Percentiles rank a stretch among this genome's conserved stretches.
These are phyloP conservation scores for Rhodamnia argentea DNA, from an alignment of 345 rosid species.

Conservation along the genomic window DNA sequence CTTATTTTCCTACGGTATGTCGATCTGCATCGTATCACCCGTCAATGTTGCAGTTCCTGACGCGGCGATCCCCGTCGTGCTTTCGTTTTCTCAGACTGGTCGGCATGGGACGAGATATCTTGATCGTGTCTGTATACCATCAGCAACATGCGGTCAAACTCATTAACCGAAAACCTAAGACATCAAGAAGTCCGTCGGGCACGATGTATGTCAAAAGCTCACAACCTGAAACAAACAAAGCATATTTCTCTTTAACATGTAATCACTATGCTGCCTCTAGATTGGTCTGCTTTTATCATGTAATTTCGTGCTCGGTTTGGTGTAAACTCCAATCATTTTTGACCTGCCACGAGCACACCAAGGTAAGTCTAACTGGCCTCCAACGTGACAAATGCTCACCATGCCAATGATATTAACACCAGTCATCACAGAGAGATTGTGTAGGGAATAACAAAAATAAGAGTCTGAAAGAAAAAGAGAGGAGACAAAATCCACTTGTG, in stretches of 20 bases:
- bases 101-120: not conserved
- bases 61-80: not conserved
- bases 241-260: not conserved
- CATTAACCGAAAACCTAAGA: not conserved
- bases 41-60: not conserved
- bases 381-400: not conserved
- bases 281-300: not conserved
- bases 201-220: not conserved
- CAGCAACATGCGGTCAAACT: not conserved
- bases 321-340: not conserved
- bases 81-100: not conserved
- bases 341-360: not conserved
- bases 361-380: not conserved
- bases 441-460: not conserved
- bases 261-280: not conserved
- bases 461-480: not conserved
- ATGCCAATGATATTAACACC: not conserved
- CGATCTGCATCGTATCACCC: not conserved
- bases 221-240: not conserved
- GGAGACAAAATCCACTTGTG: not conserved
- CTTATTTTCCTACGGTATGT: not conserved
- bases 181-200: not conserved
- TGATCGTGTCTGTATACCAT: not conserved
- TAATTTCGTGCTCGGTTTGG: not conserved
- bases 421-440: not conserved